Evolutionary conservation across 2,329 filamentous ascomycete species (phyloP).

Genomic region (Setomelanomma holmii): DNA sequence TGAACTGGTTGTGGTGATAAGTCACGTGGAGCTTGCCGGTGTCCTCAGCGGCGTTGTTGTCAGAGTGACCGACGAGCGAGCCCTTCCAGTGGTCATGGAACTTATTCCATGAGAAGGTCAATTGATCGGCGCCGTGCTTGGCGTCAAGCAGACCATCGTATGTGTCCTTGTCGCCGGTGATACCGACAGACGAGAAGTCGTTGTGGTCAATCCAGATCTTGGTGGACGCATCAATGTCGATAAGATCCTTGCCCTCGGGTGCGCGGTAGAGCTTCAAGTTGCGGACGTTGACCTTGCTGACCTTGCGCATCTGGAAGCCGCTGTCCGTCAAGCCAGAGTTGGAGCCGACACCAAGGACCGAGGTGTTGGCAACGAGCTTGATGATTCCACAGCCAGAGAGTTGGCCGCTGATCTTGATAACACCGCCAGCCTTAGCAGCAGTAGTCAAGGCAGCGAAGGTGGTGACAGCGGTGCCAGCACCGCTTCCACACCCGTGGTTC

Average conservation of each 20-base stretch:
- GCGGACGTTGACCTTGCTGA: slow-evolving; percentile 67
- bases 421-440: slow-evolving; percentile 52
- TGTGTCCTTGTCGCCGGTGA: slow-evolving; percentile 39
- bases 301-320: slow-evolving; percentile 61
- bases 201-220: slow-evolving; percentile 71
- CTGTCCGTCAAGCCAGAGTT: slow-evolving; percentile 52
- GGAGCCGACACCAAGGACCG: slow-evolving; percentile 51
- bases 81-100: slow-evolving; percentile 68
- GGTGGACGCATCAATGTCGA: slow-evolving; percentile 63
- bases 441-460: slow-evolving; percentile 58
- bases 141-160: slow-evolving; percentile 61
- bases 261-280: slow-evolving; percentile 67
- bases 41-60: slow-evolving; percentile 62
- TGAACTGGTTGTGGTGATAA: slow-evolving; percentile 72
- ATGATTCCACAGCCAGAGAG: slow-evolving; percentile 42
- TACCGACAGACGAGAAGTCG: slow-evolving; percentile 65
- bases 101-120: slow-evolving; percentile 63
- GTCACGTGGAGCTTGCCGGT: slow-evolving; percentile 68
- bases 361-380: slow-evolving; percentile 34
- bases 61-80: slow-evolving; percentile 66
- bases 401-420: slow-evolving; percentile 43
- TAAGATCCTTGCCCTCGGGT: slow-evolving; percentile 65
- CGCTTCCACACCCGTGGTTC: slow-evolving; percentile 63
- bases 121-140: slow-evolving; percentile 67
- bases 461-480: slow-evolving; percentile 62